phyloP scores from a whole-genome alignment of 1,139 yeast species.

The Candida sp. region DNA sequence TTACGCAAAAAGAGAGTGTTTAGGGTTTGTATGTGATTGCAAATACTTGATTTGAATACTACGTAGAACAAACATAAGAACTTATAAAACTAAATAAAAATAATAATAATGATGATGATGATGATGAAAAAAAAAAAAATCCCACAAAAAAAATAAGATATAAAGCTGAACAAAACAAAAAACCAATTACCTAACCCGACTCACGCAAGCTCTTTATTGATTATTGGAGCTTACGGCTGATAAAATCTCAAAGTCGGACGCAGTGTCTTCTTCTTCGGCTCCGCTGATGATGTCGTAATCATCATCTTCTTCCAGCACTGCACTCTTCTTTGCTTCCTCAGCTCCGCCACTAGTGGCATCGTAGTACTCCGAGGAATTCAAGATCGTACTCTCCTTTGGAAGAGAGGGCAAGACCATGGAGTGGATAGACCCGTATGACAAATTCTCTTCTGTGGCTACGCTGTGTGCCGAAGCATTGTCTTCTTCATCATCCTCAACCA shows the following conservation, averaged over 20 bases:
- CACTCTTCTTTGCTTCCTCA: slow-evolving; percentile 14
- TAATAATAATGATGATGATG: too few species aligned
- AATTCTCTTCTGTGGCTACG: not conserved
- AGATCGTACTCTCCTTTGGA: slow-evolving; percentile 29
- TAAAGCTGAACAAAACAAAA: not conserved
- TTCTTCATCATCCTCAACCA: slow-evolving; percentile 11
- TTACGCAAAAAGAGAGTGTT: not conserved
- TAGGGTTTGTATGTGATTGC: not conserved
- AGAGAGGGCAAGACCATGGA: slow-evolving; percentile 41
- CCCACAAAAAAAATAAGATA: not conserved
- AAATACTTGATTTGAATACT: not conserved
- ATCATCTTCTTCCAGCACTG: slow-evolving; percentile 7
- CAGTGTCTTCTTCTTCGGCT: slow-evolving; percentile 28
- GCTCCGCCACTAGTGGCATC: slow-evolving; percentile 22
- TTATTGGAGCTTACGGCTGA: slow-evolving; percentile 28
- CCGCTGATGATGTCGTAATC: slow-evolving; percentile 41
- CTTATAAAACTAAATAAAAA: slow-evolving; percentile 1
- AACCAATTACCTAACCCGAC: not conserved
- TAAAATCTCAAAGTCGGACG: slow-evolving; percentile 45
- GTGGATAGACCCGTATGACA: slow-evolving; percentile 23
- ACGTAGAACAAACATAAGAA: not conserved
- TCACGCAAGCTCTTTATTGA: slow-evolving; percentile 3
- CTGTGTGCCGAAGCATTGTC: slow-evolving; percentile 2
- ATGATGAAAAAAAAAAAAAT: not conserved
- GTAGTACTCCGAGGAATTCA: slow-evolving; percentile 23